Evolutionary conservation across 139 green algal genomes (phyloP).

Genomic region (Diplosphaera chodatii): DNA sequence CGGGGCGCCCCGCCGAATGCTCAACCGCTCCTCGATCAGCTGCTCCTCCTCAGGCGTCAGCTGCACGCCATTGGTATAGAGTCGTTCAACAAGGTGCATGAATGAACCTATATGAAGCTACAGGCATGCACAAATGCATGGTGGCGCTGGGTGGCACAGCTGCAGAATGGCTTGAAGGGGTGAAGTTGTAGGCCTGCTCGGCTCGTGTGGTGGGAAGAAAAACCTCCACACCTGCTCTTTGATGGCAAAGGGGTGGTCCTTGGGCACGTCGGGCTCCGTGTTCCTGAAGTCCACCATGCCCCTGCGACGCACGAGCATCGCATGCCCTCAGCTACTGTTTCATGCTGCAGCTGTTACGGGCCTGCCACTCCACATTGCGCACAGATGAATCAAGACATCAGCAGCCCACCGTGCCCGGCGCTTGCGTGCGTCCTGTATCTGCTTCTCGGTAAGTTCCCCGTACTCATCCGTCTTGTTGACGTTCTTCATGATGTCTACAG

Average conservation of each 20-base stretch:
- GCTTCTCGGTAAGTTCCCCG: slow-evolving; percentile 54
- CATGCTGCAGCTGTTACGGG: too few species aligned
- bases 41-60: slow-evolving; percentile 36
- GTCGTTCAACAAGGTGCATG: too few species aligned
- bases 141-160: neutral
- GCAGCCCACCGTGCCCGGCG: slow-evolving; percentile 30
- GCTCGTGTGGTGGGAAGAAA: neutral
- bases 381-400: too few species aligned
- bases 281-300: slow-evolving; percentile 1
- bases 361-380: too few species aligned
- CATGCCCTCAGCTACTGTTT: too few species aligned
- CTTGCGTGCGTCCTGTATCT: slow-evolving; percentile 53
- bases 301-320: neutral
- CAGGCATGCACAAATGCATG: too few species aligned
- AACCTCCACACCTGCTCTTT: slow-evolving; percentile 36
- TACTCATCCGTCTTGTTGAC: slow-evolving; percentile 59
- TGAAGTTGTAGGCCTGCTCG: neutral
- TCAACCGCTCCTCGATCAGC: slow-evolving; percentile 22
- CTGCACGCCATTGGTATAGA: slow-evolving; percentile 12
- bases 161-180: neutral
- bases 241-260: slow-evolving; percentile 79
- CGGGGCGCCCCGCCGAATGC: slow-evolving; percentile 22
- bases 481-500: slow-evolving; percentile 56
- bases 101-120: too few species aligned
- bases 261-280: slow-evolving; percentile 59